Evolutionary conservation across 768 basidiomycete species (phyloP), one percentile per base, ranked within the genome.

Genomic region (Lanmaoa pseudosensibilis): DNA sequence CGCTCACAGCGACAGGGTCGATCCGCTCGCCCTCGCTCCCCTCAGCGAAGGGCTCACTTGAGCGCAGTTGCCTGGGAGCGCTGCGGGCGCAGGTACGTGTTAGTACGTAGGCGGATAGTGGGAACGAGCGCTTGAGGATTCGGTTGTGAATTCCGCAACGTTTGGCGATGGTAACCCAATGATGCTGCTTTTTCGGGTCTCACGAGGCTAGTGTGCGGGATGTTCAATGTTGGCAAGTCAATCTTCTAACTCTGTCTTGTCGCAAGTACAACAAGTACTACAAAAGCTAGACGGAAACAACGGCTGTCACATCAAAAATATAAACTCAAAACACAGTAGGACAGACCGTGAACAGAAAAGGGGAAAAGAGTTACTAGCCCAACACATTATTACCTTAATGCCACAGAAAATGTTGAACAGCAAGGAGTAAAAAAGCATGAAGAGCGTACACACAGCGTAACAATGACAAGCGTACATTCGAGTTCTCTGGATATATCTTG

Each of bases 381-480:
- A 43, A 50, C 33, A 36, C 21, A 52, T 46, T 56, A 52, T 46
- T 56, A 50, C 46, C 54, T 60, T 51, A 10, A 30, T 34, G 54
- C 27, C 27, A 34, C 8, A 12, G 3, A 50, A 34, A 33, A n/a
- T n/a, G 18, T 50, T 7, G 25, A 62, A 63, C 58, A 65, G n/a
- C 53, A 49, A 11, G 39, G 32, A 40, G 57, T 43, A 64, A 23
- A 19, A 45, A 57, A 55, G 34, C 55, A 52, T 2, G 27, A 47
- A 50, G 13, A 58, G 43, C 46, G 19, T 67, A 64, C 62, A 65
- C 39, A 64, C 52, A 58, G 11, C 52, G 27, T 30, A 55, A 46
- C 34, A 23, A 55, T 37, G 39, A 67, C 57, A 54, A 60, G 45
- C 50, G 34, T 65, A 68, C 63, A 68, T 47, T 67, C 32, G 23